phyloP scores from a whole-genome alignment of 73 alveolate species.

The Paramecium bursaria region DNA sequence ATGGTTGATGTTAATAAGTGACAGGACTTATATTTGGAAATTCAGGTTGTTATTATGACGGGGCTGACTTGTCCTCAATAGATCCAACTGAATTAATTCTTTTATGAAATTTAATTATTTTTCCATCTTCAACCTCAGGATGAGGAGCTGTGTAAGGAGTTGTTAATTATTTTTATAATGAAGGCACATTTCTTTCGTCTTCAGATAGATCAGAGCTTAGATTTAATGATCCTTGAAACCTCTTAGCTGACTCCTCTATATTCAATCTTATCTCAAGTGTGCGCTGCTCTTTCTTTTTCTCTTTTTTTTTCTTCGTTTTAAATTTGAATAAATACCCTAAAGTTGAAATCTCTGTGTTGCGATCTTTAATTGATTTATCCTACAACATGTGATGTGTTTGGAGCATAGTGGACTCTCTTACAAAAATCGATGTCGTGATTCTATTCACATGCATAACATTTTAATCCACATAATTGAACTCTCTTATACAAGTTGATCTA shows the following conservation, averaged over 20 bases:
- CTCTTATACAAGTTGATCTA: slow-evolving; percentile 2
- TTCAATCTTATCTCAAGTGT: no score
- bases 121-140: not conserved
- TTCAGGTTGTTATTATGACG: slow-evolving; percentile 7
- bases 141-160: not conserved
- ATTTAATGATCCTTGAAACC: no score
- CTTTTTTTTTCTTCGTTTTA: not conserved
- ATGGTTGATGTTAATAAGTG: slow-evolving; percentile 5
- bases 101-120: no score
- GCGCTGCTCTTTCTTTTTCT: not conserved
- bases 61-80: not conserved
- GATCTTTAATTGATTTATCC: no score
- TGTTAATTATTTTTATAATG: not conserved
- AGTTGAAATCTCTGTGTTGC: not conserved
- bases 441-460: slow-evolving; percentile 48
- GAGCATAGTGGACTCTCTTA: slow-evolving; percentile 28
- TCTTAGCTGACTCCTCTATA: no score
- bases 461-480: not conserved
- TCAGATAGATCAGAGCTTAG: no score
- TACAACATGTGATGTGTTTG: no score
- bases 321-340: slow-evolving; percentile 3
- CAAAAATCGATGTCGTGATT: slow-evolving; percentile 48
- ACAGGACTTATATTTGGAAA: slow-evolving; percentile 57
- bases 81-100: no score
- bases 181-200: no score